Evolutionary conservation across 2,329 filamentous ascomycete genomes (phyloP).

Genomic region (Ascocoryne sarcoides): DNA sequence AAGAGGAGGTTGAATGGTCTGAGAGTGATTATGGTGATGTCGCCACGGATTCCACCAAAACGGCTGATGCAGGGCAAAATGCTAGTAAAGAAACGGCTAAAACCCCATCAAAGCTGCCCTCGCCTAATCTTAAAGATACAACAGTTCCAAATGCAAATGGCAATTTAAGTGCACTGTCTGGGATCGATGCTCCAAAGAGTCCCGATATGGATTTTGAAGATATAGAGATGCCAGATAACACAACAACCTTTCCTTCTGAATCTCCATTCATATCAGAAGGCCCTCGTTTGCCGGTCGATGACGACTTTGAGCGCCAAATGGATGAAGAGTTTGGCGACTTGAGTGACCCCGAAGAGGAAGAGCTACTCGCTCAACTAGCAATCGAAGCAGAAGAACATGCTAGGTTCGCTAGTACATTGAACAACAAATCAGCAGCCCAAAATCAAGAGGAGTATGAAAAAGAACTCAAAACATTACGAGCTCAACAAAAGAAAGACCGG

Average conservation of each 20-base stretch:
- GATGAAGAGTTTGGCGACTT: constrained; percentile 49
- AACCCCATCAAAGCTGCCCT: background rate
- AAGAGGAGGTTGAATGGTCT: constrained; percentile 41
- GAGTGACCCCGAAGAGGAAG: constrained; percentile 87
- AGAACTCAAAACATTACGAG: constrained; percentile 77
- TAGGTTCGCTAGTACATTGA: constrained; percentile 81
- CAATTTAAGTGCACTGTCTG: constrained; percentile 27
- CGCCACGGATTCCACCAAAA: background rate
- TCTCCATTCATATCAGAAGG: background rate
- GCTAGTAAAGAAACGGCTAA: background rate
- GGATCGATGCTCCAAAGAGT: constrained; percentile 7
- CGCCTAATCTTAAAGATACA: background rate
- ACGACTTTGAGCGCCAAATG: constrained; percentile 17
- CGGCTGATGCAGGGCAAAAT: background rate
- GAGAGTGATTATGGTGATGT: constrained; percentile 38
- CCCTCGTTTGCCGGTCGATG: constrained; percentile 6
- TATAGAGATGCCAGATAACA: constrained; percentile 11
- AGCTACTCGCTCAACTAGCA: constrained; percentile 76
- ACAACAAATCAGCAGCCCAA: constrained; percentile 61
- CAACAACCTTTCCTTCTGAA: constrained; percentile 3
- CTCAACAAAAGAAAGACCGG: constrained; percentile 93
- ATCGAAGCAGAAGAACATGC: constrained; percentile 90
- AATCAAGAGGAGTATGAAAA: constrained; percentile 74
- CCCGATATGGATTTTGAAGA: constrained; percentile 21
- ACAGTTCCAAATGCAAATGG: constrained; percentile 39